Percentiles rank a stretch among this genome's conserved stretches.
Conservation (phyloP, 2,329 filamentous ascomycete genomes). For the Talaromyces sp. region DNA sequence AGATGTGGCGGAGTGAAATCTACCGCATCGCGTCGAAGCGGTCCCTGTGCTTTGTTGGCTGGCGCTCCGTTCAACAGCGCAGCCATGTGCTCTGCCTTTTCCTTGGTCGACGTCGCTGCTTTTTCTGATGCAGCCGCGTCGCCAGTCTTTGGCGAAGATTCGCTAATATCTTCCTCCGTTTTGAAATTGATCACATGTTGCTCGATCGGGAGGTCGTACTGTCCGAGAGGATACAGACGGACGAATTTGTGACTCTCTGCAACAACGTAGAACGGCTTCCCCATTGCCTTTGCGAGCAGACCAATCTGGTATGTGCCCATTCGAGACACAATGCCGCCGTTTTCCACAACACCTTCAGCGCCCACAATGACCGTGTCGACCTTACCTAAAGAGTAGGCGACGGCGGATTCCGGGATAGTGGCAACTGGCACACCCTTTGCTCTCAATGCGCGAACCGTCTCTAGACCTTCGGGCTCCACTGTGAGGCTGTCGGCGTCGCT, state of each 20-base stretch:
- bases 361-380: constrained; percentile 65
- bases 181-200: constrained; percentile 73
- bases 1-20: constrained; percentile 54
- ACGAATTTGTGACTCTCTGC: constrained; percentile 97
- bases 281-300: constrained; percentile 65
- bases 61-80: constrained; percentile 13
- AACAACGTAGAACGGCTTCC: constrained; percentile 82
- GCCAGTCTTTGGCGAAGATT: constrained; percentile 24
- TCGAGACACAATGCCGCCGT: constrained; percentile 85
- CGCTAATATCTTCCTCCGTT: constrained; percentile 49
- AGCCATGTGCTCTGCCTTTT: constrained; percentile 12
- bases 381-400: constrained; percentile 72
- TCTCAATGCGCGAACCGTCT: constrained; percentile 66
- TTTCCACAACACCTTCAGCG: constrained; percentile 83
- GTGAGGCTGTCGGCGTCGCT: constrained; percentile 22
- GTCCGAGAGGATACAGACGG: constrained; percentile 73
- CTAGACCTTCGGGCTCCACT: constrained; percentile 57
- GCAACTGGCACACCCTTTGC: constrained; percentile 75
- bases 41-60: constrained; percentile 7
- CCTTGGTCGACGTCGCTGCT: constrained; percentile 3
- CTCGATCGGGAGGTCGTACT: constrained; percentile 73
- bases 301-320: constrained; percentile 86
- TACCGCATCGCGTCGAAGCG: constrained; percentile 30
- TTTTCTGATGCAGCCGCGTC: constrained; percentile 5
- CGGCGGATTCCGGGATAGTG: constrained; percentile 68